These are phyloP conservation scores for Tylopilus vinaceipallidus DNA, from an alignment of 768 basidiomycete species.

Conservation along the genomic window DNA sequence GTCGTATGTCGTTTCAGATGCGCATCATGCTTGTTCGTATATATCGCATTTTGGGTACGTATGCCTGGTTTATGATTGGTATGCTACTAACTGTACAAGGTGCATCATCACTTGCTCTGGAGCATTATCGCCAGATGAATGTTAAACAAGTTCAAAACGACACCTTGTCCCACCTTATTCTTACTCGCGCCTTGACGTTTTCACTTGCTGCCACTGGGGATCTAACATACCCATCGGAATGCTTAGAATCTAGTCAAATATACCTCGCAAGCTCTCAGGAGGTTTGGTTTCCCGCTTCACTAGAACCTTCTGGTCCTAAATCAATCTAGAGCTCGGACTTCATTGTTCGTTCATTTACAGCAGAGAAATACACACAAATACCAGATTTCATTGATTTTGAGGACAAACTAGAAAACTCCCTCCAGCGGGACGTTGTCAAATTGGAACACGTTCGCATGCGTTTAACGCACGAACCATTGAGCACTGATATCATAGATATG, in stretches of 20 bases:
- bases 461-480: slow-evolving; percentile 68
- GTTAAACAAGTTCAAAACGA: slow-evolving; percentile 88
- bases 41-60: slow-evolving; percentile 75
- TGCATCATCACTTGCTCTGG: slow-evolving; percentile 66
- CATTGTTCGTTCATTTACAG: slow-evolving; percentile 71
- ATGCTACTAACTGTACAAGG: slow-evolving; percentile 41
- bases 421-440: slow-evolving; percentile 80
- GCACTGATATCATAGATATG: slow-evolving; percentile 72
- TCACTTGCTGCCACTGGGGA: slow-evolving; percentile 76
- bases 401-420: slow-evolving; percentile 76
- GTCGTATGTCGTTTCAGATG: slow-evolving; percentile 78
- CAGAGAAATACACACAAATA: slow-evolving; percentile 88
- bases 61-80: background rate
- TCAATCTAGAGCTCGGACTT: slow-evolving; percentile 68
- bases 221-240: slow-evolving; percentile 71
- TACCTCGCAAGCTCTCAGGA: slow-evolving; percentile 80
- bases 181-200: slow-evolving; percentile 77
- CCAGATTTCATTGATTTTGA: slow-evolving; percentile 84
- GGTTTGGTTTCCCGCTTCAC: slow-evolving; percentile 36
- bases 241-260: slow-evolving; percentile 76
- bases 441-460: slow-evolving; percentile 86
- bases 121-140: slow-evolving; percentile 76
- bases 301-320: slow-evolving; percentile 6
- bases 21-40: slow-evolving; percentile 76
- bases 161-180: slow-evolving; percentile 81